Evolutionary conservation across 129 eudicot species (phyloP).

Genomic region (Flaveria trinervia): DNA sequence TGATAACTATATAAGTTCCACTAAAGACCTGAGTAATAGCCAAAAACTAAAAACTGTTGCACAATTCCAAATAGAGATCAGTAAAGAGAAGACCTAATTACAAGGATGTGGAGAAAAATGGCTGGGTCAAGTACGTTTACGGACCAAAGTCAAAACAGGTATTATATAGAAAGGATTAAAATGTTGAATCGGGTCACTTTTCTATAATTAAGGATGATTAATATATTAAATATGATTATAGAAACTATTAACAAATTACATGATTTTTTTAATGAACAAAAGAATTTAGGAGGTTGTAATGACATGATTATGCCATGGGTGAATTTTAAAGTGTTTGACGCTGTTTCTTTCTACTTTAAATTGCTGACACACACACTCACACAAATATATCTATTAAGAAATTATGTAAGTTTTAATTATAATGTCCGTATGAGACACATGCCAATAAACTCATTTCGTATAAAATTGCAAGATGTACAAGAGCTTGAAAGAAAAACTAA

Average conservation of each 20-base stretch:
- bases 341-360: not conserved
- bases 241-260: not conserved
- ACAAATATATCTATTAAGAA: too few species aligned
- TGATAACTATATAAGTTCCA: not conserved
- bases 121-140: not conserved
- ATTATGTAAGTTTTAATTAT: not conserved
- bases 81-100: constrained; percentile 7
- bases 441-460: not conserved
- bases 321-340: not conserved
- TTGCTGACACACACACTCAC: not conserved
- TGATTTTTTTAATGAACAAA: not conserved
- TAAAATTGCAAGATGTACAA: constrained; percentile 9
- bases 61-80: not conserved
- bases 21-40: not conserved
- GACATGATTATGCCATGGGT: constrained; percentile 1
- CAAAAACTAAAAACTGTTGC: not conserved
- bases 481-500: constrained; percentile 29
- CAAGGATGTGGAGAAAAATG: constrained; percentile 2
- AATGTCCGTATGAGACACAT: not conserved
- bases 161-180: not conserved
- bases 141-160: not conserved
- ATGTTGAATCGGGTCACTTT: not conserved
- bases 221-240: not conserved
- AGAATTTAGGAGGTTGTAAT: not conserved
- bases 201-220: not conserved